A percentile compares a stretch with the other conserved stretches of the same genome.
phyloP scores from a whole-genome alignment of 148 eudicot species.

The Silene uniflora region DNA sequence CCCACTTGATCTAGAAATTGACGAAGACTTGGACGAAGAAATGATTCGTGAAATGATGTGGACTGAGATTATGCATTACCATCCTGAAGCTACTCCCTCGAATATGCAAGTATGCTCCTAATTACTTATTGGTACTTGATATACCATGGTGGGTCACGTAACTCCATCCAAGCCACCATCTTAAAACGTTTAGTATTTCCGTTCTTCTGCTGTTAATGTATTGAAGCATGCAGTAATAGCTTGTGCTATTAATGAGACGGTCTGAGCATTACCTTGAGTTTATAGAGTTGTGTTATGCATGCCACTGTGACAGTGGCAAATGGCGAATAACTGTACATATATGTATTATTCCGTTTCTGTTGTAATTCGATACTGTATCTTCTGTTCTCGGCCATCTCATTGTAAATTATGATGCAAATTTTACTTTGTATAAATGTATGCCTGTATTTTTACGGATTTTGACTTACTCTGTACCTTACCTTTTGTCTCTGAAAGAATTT shows the following conservation, averaged over 20 bases:
- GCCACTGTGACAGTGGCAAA: slow-evolving; percentile 10
- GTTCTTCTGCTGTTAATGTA: slow-evolving; percentile 21
- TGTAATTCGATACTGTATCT: slow-evolving; percentile 17
- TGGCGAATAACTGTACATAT: slow-evolving; percentile 29
- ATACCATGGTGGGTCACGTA: too few relatives aligned
- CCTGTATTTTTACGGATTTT: neutral
- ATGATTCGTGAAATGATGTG: slow-evolving; percentile 64
- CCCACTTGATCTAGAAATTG: slow-evolving; percentile 56
- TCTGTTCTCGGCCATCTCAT: neutral
- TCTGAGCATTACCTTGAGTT: slow-evolving; percentile 17
- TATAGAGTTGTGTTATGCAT: slow-evolving; percentile 21
- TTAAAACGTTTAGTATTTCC: too few relatives aligned
- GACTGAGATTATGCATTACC: slow-evolving; percentile 63
- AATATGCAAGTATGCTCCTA: slow-evolving; percentile 28
- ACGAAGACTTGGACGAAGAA: slow-evolving; percentile 55
- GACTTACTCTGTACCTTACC: neutral
- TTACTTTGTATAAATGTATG: slow-evolving; percentile 6
- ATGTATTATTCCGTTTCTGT: slow-evolving; percentile 22
- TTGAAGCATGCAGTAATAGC: slow-evolving; percentile 25
- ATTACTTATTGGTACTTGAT: slow-evolving; percentile 1
- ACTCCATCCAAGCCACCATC: too few relatives aligned
- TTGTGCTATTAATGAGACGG: slow-evolving; percentile 28
- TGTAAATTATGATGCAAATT: slow-evolving; percentile 28
- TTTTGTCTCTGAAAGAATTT: too few relatives aligned
- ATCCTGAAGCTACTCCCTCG: slow-evolving; percentile 43